phyloP scores from a whole-genome alignment of 1,284 basidiomycete genomes.

The Rhodotorula sp. region DNA sequence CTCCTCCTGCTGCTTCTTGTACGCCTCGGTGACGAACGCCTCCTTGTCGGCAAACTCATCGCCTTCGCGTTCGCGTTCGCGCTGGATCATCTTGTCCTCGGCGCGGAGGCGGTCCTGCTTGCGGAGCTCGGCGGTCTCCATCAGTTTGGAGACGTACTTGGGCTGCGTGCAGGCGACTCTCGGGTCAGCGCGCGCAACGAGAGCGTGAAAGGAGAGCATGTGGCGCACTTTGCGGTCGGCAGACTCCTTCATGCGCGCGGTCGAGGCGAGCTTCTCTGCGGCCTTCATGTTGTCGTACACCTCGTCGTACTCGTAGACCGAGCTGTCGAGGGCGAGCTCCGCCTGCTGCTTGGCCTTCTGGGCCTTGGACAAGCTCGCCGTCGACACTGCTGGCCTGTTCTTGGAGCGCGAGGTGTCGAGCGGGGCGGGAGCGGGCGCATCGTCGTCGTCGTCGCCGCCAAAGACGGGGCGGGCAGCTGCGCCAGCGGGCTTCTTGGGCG shows the following conservation, averaged over 20 bases:
- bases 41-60: slow-evolving; percentile 95
- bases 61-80: slow-evolving; percentile 88
- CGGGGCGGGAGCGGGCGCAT: background rate
- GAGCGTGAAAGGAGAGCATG: background rate
- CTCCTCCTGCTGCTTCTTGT: slow-evolving; percentile 94
- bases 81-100: slow-evolving; percentile 96
- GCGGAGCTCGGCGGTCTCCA: slow-evolving; percentile 81
- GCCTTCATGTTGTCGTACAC: slow-evolving; percentile 96
- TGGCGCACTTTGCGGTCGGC: slow-evolving; percentile 65
- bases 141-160: slow-evolving; percentile 84
- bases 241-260: slow-evolving; percentile 58
- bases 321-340: slow-evolving; percentile 78
- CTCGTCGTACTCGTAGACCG: slow-evolving; percentile 93
- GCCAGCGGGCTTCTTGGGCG: background rate
- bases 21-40: slow-evolving; percentile 93
- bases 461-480: slow-evolving; percentile 25
- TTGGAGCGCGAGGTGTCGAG: slow-evolving; percentile 6
- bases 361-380: slow-evolving; percentile 18
- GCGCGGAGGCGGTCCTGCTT: slow-evolving; percentile 88
- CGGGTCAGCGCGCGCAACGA: background rate
- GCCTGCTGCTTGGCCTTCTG: slow-evolving; percentile 38
- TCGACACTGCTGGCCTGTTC: slow-evolving; percentile 16
- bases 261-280: slow-evolving; percentile 73
- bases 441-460: slow-evolving; percentile 33
- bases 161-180: slow-evolving; percentile 59